Evolutionary conservation across 495 filamentous ascomycete species (phyloP).

Genomic region (Hypomontagnella monticulosa): DNA sequence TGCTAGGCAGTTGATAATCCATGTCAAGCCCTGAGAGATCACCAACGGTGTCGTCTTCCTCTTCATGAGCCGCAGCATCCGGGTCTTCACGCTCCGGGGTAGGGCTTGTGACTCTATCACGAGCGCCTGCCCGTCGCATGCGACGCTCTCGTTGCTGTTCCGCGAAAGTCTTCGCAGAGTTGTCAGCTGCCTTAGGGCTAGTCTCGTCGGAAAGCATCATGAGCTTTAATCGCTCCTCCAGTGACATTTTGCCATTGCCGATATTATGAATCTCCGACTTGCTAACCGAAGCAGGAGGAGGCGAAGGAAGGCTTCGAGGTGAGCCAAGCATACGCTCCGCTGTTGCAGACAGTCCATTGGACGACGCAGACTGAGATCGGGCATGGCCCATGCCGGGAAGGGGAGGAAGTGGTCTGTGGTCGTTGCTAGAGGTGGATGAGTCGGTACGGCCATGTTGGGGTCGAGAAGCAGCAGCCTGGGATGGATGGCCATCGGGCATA

Average conservation of each 20-base stretch:
- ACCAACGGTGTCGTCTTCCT: conserved; percentile 62
- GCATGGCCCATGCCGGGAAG: conserved; percentile 63
- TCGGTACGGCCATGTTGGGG: conserved; percentile 64
- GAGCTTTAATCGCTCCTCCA: conserved; percentile 82
- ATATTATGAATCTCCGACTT: conserved; percentile 78
- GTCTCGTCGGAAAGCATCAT: conserved; percentile 80
- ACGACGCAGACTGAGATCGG: conserved; percentile 52
- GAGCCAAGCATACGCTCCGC: conserved; percentile 69
- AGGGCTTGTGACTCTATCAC: conserved; percentile 56
- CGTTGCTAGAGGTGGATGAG: conserved; percentile 75
- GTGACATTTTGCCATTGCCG: conserved; percentile 73
- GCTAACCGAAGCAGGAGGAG: conserved; percentile 70
- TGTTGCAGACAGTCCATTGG: conserved; percentile 63
- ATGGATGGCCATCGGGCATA: conserved; percentile 58
- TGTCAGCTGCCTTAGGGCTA: conserved; percentile 55
- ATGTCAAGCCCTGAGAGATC: conserved; percentile 61
- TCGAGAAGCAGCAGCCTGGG: conserved; percentile 43
- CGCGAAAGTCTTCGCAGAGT: conserved; percentile 42
- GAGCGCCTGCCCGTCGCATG: conserved; percentile 63
- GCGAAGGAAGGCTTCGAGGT: conserved; percentile 71
- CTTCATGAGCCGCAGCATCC: conserved; percentile 51
- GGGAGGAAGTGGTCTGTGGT: conserved; percentile 79
- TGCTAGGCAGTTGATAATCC: conserved; percentile 74
- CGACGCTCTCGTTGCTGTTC: conserved; percentile 70
- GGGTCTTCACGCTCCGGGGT: conserved; percentile 58